Base-by-base conservation (phyloP, 2,329 filamentous ascomycete species). In the Myriosclerotinia scirpicola region DNA sequence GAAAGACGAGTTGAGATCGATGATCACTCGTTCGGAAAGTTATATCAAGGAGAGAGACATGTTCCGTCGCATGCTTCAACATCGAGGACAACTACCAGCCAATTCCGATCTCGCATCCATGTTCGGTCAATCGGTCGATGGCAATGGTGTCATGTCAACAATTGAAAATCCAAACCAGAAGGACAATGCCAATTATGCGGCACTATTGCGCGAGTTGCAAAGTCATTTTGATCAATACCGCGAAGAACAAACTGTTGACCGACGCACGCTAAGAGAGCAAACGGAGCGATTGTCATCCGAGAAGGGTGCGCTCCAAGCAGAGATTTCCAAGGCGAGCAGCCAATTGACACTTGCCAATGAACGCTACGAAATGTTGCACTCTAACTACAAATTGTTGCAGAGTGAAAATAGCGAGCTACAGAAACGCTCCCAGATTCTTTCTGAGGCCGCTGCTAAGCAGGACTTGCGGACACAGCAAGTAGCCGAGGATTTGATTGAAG, bases 21-120 rank as follows among this genome's bases (percentile, higher is more conserved):
- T 97, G 71, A 87, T 90, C 54, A 87, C 90, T 40, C 91, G 93
- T 67, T 91, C 93, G 70, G 92, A 97, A 80, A 96, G 92, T 77
- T 97, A 96, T 77, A 92, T 95, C 76, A 92, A 93, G 73, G 95
- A 99, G 80, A 89, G 95, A 69, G 94, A 99, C 76, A 97, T 97
- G 87, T 98, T 97, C 88, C 89, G 94, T 30, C 92, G 93, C 63
- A 93, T 98, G 82, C 85, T 97, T 40, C 91, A 94, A 71, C 91
- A 95, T 69, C 84, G 87, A 67, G 86, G 87, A 22, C 85, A 87
- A 67, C 67, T 84, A 78, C 88, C 79, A 76, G 82, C 75, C 74
- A 84, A 75, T 76, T 85, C 76, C 15, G 89, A 93, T 68, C 81
- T 90, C 53, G 84, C 85, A 20, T 88, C 88, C 1, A 82, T 88